Evolutionary conservation across 1,139 yeast genomes (phyloP).

Genomic region (Yamadazyma membranifaciens): DNA sequence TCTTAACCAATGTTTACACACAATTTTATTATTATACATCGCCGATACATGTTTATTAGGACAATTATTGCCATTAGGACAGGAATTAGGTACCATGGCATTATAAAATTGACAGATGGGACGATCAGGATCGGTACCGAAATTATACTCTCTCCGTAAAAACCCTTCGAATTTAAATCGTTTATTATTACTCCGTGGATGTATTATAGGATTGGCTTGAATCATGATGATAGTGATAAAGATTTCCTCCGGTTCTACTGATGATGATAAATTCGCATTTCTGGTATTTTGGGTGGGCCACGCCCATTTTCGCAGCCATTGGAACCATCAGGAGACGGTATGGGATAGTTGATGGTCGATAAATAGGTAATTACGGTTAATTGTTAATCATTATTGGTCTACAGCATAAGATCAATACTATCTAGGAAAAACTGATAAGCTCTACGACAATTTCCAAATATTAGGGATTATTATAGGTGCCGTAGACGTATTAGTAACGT

Average conservation of each 20-base stretch:
- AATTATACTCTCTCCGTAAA: conserved; percentile 73
- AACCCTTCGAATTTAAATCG: conserved; percentile 83
- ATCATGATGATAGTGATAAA: conserved; percentile 19
- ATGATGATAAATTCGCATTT: neutral
- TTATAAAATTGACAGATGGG: conserved; percentile 81
- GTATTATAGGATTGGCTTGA: conserved; percentile 39
- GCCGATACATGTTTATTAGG: conserved; percentile 87
- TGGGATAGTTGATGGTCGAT: too few relatives aligned
- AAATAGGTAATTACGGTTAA: too few relatives aligned
- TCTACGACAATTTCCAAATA: too few relatives aligned
- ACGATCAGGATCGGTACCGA: conserved; percentile 85
- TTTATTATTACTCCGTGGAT: conserved; percentile 41
- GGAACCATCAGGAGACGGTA: too few relatives aligned
- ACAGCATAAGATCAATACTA: too few relatives aligned
- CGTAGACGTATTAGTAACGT: too few relatives aligned
- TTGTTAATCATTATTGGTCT: too few relatives aligned
- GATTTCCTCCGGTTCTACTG: neutral
- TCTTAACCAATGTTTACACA: conserved; percentile 97
- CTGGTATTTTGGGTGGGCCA: neutral
- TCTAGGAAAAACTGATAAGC: too few relatives aligned
- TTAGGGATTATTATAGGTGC: too few relatives aligned
- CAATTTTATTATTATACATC: conserved; percentile 76
- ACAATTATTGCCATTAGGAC: conserved; percentile 84
- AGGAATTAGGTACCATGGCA: conserved; percentile 60
- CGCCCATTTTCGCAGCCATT: neutral